Percentiles rank a stretch among this genome's conserved stretches.
phyloP scores from a whole-genome alignment of 768 basidiomycete genomes.

The Hypholoma sublateritium region DNA sequence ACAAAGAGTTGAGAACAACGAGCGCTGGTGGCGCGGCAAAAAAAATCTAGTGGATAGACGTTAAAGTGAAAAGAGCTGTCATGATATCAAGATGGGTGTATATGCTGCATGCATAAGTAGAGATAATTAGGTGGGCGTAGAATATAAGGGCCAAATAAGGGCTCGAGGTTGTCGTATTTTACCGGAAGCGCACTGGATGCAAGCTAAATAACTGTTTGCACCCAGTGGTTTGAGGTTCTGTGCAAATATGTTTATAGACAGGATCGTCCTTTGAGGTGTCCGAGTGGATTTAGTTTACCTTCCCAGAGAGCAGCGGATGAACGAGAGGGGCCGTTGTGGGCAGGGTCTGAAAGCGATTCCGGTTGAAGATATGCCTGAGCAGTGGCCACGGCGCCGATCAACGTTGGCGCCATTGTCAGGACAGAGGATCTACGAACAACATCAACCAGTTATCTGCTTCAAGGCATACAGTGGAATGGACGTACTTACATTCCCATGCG shows the following conservation, averaged over 20 bases:
- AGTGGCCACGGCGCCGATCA: slow-evolving; percentile 52
- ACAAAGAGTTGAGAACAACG: too few relatives aligned
- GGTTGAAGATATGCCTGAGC: slow-evolving; percentile 65
- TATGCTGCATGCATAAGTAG: too few relatives aligned
- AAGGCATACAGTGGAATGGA: slow-evolving; percentile 4
- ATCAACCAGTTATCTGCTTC: slow-evolving; percentile 4
- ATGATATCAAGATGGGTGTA: too few relatives aligned
- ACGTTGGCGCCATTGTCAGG: slow-evolving; percentile 53
- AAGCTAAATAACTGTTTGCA: too few relatives aligned
- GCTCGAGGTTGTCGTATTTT: background rate
- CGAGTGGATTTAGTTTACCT: slow-evolving; percentile 82
- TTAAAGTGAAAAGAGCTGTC: too few relatives aligned
- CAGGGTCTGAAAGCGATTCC: slow-evolving; percentile 70
- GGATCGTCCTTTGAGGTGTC: slow-evolving; percentile 74
- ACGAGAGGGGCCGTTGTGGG: slow-evolving; percentile 72
- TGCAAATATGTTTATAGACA: slow-evolving; percentile 25
- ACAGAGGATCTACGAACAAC: slow-evolving; percentile 26
- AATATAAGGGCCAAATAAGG: background rate
- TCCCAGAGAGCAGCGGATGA: slow-evolving; percentile 84
- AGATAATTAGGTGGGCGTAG: background rate
- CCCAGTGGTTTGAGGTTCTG: too few relatives aligned
- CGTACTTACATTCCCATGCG: slow-evolving; percentile 49
- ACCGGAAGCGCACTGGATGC: background rate
- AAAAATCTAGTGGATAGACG: too few relatives aligned
- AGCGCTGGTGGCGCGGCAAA: too few relatives aligned